These are phyloP conservation scores for Haplographium delicatum DNA, from an alignment of 495 filamentous ascomycete genomes.

Conservation along the genomic window DNA sequence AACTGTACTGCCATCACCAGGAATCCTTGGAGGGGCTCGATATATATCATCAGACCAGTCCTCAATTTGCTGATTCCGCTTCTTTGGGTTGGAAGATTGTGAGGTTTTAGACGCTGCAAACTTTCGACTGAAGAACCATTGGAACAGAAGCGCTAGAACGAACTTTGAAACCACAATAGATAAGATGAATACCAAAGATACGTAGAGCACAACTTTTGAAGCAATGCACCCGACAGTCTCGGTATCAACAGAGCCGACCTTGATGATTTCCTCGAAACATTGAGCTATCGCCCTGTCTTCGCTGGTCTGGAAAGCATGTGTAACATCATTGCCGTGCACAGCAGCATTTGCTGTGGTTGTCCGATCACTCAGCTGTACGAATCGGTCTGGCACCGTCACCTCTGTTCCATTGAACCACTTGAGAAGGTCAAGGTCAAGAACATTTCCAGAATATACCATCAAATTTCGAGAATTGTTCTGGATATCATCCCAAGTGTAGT, in stretches of 20 bases:
- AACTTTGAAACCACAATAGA: conserved; percentile 86
- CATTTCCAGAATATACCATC: conserved; percentile 88
- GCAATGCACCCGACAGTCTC: conserved; percentile 97
- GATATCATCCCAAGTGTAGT: conserved; percentile 93
- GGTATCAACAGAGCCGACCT: conserved; percentile 92
- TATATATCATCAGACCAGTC: conserved; percentile 99
- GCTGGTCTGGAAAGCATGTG: conserved; percentile 72
- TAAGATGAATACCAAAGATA: conserved; percentile 89
- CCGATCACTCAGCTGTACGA: conserved; percentile 65
- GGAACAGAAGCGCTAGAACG: conserved; percentile 81
- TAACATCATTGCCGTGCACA: conserved; percentile 85
- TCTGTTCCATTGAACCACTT: conserved; percentile 84
- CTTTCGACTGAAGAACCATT: conserved; percentile 85
- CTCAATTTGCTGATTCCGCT: conserved; percentile 89
- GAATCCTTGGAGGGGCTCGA: conserved; percentile 73
- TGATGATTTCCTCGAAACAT: conserved; percentile 88
- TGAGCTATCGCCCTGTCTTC: conserved; percentile 74
- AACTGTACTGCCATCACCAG: conserved; percentile 57
- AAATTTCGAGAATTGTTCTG: conserved; percentile 84
- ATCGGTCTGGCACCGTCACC: conserved; percentile 71
- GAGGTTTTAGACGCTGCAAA: conserved; percentile 77
- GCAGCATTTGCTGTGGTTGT: conserved; percentile 52
- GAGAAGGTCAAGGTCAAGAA: conserved; percentile 87
- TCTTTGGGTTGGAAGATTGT: conserved; percentile 61
- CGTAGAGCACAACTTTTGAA: conserved; percentile 92